Evolutionary conservation across 2,329 filamentous ascomycete genomes (phyloP), one percentile per base, ranked within the genome.

Genomic region (Elsinoe batatas): DNA sequence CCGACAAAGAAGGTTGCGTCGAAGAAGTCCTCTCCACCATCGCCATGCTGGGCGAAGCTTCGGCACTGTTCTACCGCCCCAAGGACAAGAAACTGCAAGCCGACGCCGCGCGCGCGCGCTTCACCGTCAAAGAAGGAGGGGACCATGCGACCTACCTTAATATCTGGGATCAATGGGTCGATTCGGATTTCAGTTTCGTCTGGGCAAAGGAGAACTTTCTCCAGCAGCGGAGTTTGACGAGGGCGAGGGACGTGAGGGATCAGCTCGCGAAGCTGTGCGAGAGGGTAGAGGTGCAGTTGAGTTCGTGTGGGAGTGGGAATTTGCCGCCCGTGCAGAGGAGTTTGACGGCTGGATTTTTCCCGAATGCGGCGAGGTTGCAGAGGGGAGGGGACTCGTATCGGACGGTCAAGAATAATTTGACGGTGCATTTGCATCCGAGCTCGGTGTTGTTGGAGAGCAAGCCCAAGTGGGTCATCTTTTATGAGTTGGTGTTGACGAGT

Each of bases 41-140:
- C n/a, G 83, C 91, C 40, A 95, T 97, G 88, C 79, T 97, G 0
- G 83, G 87, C 58, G 93, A 97, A 72, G 83, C 88, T 1, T 89
- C 85, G 3, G 85, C 90, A 0, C 79, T 98, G 4, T 98, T 96
- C 76, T 95, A 94, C 78, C 80, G 90, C 0, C 91, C 93, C 17
- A 95, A 96, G 68, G 91, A 98, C 72, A 96, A 97, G 76, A 95
- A 95, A 69, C 85, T 96, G 26, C 88, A 96, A 65, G 93, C 93
- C 11, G 91, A 98, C 69, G 88, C 87, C 59, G 93, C 93, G 0
- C 83, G 90, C 12, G 85, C 86, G 35, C 82, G 91, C 1, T 97
- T 97, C 71, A 95, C 89, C 0, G 77, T 91, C 67, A 88, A 89
- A 63, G 90, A 94, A 59, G 91, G 91, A 35, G 93, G 93, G 40